Evolutionary conservation across 306 rosid genomes (phyloP).

Genomic region (barrel medic (Medicago truncatula)): DNA sequence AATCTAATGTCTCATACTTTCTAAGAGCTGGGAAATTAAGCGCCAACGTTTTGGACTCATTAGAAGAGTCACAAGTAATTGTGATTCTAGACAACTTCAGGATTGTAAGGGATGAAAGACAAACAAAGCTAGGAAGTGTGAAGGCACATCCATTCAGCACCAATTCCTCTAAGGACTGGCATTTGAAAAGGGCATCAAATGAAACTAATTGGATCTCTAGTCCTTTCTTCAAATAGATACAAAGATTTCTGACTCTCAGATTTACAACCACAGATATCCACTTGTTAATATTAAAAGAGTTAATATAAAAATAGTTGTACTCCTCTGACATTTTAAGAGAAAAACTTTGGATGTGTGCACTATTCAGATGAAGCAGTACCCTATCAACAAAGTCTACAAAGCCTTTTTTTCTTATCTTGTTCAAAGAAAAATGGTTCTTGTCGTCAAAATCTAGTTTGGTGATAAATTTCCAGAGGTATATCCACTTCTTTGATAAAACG

Average conservation of each 20-base stretch:
- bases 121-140: background rate
- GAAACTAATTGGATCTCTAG: no score
- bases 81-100: background rate
- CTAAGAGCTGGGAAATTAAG: slow-evolving; percentile 26
- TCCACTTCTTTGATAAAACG: slow-evolving; percentile 36
- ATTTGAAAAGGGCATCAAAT: background rate
- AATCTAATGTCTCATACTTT: background rate
- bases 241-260: background rate
- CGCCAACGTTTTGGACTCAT: background rate
- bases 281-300: background rate
- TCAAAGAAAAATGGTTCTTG: no score
- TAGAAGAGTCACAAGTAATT: background rate
- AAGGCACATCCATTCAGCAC: background rate
- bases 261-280: background rate
- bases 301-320: no score
- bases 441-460: slow-evolving; percentile 5
- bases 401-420: background rate
- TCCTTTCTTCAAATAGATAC: background rate
- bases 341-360: background rate
- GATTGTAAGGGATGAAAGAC: slow-evolving; percentile 1
- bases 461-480: slow-evolving; percentile 5
- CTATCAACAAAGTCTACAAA: background rate
- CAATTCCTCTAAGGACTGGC: slow-evolving; percentile 3
- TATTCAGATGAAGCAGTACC: background rate
- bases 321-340: background rate